Base-by-base conservation (phyloP, 176 grass and related monocot species). In the Thinopyrum elongatum region DNA sequence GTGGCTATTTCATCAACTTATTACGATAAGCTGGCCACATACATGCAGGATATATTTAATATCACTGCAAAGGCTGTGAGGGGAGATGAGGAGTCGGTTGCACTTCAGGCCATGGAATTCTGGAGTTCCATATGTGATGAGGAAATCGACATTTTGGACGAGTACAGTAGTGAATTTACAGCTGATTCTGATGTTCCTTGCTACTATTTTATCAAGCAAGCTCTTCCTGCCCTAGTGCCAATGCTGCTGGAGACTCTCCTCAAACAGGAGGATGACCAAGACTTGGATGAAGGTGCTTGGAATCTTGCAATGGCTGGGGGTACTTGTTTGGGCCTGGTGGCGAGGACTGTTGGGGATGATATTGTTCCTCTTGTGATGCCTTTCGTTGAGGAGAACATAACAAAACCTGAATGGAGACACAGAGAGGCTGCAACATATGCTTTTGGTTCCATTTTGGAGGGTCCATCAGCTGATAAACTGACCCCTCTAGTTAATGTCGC, bases 241-340 rank as follows among this genome's bases (percentile, higher is more conserved):
- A 88, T 97, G 89, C 61, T 97, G 80, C 72, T 97, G 78, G 94
- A 94, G 63, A 97, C 94, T 35, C 94, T 97, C 12, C 88, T 94
- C 31, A 97, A 97, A 84, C 94, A 97, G 87, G 94, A 97, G 84
- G 94, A 97, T 70, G 94, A 97, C 74, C 92, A 97, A 79, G 94
- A 97, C 49, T 89, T 94, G 71, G 94, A 97, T 92, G 92, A 94
- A 82, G 94, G 89, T 80, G 89, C 87, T 73, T 97, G 94, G 94
- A 97, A 97, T 88, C 90, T 97, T 83, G 91, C 94, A 69, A 97
- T 97, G 94, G 94, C 94, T 71, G 94, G 94, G n/a, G 94, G 94
- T 27, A 97, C 94, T 69, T 97, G 94, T 92, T 92, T 97, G 76
- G 94, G 94, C 46, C 76, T 97, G 42, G 94, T 97, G 30, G 92